Percentiles rank a stretch among this genome's conserved stretches.
Conservation (phyloP, 179 eudicot genomes). For the Nepenthes alata region DNA sequence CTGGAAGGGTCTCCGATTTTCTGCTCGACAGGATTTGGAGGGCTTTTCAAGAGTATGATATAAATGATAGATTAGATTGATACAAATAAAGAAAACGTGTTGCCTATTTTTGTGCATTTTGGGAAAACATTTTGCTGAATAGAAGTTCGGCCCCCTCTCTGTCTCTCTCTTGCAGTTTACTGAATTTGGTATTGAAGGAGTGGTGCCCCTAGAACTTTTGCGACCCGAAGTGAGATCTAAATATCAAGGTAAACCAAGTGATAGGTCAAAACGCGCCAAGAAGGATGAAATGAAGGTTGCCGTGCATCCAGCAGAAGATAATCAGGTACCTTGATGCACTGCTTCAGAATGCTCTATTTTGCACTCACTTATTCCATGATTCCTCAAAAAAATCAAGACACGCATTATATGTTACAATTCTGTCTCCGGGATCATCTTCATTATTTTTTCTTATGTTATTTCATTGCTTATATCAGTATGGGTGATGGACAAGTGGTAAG, state of each 20-base stretch:
- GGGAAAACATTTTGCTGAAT: background rate
- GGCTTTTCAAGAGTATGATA: conserved; percentile 76
- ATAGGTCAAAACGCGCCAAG: conserved; percentile 77
- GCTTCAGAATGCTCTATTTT: background rate
- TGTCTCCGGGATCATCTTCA: background rate
- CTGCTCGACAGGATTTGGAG: conserved; percentile 96
- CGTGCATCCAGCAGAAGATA: conserved; percentile 49
- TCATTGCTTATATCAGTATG: background rate
- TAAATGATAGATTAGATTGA: background rate
- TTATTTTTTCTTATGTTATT: background rate
- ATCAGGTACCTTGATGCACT: conserved; percentile 41
- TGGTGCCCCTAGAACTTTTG: conserved; percentile 82
- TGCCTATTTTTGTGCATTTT: background rate
- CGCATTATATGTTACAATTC: background rate
- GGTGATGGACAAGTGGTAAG: too few relatives aligned
- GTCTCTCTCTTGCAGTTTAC: conserved; percentile 47
- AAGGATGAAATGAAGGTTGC: conserved; percentile 73
- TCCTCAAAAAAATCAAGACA: too few relatives aligned
- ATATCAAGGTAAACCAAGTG: conserved; percentile 78
- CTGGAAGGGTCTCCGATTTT: conserved; percentile 96
- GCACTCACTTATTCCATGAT: background rate
- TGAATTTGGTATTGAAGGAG: conserved; percentile 92
- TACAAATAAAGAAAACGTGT: background rate
- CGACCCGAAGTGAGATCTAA: conserved; percentile 61
- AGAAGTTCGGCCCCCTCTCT: too few relatives aligned